Conservation (phyloP, 2,329 filamentous ascomycete genomes). For the Aureobasidium sp. region DNA sequence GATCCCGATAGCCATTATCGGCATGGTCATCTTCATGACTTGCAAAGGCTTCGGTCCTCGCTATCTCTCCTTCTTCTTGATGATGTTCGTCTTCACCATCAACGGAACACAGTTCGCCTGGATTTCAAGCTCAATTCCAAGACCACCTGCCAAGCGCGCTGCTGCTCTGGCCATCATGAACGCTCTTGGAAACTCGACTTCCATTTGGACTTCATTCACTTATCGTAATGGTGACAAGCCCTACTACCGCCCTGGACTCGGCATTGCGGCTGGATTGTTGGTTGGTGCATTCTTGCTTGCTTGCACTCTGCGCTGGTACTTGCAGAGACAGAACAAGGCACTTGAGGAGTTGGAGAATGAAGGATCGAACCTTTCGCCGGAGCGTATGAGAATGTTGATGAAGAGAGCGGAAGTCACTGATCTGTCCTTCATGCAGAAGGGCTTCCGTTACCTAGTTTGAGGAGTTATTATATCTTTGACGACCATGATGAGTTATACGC, state of each 20-base stretch:
- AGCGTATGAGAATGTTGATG: constrained; percentile 42
- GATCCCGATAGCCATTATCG: constrained; percentile 44
- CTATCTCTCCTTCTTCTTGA: constrained; percentile 51
- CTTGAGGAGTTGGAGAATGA: constrained; percentile 46
- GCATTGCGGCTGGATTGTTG: constrained; percentile 28
- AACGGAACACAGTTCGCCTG: constrained; percentile 61
- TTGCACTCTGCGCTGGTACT: constrained; percentile 24
- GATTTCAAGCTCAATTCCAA: constrained; percentile 69
- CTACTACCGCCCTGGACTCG: constrained; percentile 29
- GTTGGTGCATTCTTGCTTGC: constrained; percentile 24
- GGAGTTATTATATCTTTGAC: background rate
- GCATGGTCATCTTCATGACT: constrained; percentile 50
- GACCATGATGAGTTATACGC: background rate
- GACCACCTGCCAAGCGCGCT: constrained; percentile 68
- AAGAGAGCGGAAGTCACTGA: constrained; percentile 48
- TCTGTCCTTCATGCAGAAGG: constrained; percentile 48
- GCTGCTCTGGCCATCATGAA: constrained; percentile 71
- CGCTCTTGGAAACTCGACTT: constrained; percentile 60
- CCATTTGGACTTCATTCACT: constrained; percentile 51
- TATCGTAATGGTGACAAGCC: constrained; percentile 26
- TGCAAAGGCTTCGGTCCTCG: constrained; percentile 45
- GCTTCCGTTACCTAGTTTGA: constrained; percentile 47
- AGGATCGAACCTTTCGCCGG: constrained; percentile 39
- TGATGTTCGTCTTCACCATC: constrained; percentile 51
- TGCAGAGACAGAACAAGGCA: constrained; percentile 42